A percentile compares a stretch with the other conserved stretches of the same genome.
These are phyloP conservation scores for Brassica juncea DNA, from an alignment of 345 rosid species.

Conservation along the genomic window DNA sequence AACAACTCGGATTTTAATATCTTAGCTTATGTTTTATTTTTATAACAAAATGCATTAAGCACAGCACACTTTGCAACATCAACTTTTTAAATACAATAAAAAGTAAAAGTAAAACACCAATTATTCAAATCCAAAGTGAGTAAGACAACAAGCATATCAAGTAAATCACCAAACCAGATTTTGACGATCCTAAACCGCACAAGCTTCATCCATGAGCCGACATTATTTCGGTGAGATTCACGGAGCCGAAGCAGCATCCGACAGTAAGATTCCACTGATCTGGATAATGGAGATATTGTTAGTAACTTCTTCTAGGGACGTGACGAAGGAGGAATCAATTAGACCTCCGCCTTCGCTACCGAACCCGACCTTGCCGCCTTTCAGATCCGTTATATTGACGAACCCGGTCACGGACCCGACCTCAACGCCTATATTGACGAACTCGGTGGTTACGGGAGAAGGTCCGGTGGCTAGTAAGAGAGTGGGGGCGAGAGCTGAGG, in stretches of 20 bases:
- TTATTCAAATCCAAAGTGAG: neutral
- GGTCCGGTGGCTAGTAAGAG: slow-evolving; percentile 84
- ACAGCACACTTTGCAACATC: neutral
- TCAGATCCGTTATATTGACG: slow-evolving; percentile 80
- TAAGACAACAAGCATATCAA: slow-evolving; percentile 42
- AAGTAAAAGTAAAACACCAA: too few species aligned
- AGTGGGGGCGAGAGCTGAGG: slow-evolving; percentile 84
- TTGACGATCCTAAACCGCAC: slow-evolving; percentile 41
- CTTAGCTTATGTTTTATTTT: neutral
- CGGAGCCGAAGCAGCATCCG: slow-evolving; percentile 56
- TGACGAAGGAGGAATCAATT: too few species aligned
- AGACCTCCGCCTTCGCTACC: too few species aligned
- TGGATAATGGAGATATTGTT: slow-evolving; percentile 75
- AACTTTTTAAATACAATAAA: neutral
- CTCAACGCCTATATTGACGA: slow-evolving; percentile 68
- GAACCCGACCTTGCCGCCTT: too few species aligned
- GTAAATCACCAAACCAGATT: slow-evolving; percentile 44
- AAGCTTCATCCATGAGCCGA: slow-evolving; percentile 44
- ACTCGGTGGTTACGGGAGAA: slow-evolving; percentile 73
- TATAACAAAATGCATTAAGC: neutral
- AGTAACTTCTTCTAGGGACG: too few species aligned
- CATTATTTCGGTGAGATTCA: too few species aligned
- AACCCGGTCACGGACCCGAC: slow-evolving; percentile 54
- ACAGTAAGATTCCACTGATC: slow-evolving; percentile 69
- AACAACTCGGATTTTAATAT: too few species aligned